These are phyloP conservation scores for Mrakia hoshinonis DNA, from an alignment of 768 basidiomycete species.

Conservation along the genomic window DNA sequence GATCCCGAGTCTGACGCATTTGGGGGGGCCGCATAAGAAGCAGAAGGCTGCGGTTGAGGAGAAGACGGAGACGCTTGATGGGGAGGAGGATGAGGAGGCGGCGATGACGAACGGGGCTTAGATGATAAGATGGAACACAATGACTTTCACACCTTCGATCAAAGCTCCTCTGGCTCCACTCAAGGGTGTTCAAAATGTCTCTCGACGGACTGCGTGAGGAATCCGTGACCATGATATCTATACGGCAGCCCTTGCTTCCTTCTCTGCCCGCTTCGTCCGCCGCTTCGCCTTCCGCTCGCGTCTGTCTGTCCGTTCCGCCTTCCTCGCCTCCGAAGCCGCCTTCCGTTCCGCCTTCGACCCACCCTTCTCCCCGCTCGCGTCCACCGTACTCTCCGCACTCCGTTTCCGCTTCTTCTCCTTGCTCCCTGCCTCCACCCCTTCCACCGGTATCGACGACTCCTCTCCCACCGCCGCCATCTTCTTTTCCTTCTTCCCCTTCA, in stretches of 20 bases:
- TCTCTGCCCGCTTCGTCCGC: slow-evolving; percentile 10
- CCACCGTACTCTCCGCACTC: too few species aligned
- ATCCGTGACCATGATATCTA: too few species aligned
- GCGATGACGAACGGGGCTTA: background rate
- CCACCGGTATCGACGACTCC: background rate
- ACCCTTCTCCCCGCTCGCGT: slow-evolving; percentile 14
- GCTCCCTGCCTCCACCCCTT: background rate
- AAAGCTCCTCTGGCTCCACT: too few species aligned
- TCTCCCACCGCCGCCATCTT: background rate
- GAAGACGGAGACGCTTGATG: background rate
- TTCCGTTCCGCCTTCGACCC: background rate
- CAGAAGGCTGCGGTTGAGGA: background rate
- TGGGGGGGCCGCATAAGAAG: background rate
- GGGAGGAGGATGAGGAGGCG: background rate
- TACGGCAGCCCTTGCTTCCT: background rate
- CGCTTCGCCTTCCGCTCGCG: background rate
- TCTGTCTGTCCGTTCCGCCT: background rate
- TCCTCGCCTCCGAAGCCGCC: too few species aligned
- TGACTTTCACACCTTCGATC: too few species aligned
- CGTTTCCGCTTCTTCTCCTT: background rate
- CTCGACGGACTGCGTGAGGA: too few species aligned
- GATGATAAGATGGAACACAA: too few species aligned
- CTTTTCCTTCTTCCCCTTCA: too few species aligned
- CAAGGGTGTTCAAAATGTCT: too few species aligned
- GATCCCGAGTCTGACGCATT: background rate